Conservation (phyloP, 129 eudicot species). For the Flaveria sonorensis region DNA sequence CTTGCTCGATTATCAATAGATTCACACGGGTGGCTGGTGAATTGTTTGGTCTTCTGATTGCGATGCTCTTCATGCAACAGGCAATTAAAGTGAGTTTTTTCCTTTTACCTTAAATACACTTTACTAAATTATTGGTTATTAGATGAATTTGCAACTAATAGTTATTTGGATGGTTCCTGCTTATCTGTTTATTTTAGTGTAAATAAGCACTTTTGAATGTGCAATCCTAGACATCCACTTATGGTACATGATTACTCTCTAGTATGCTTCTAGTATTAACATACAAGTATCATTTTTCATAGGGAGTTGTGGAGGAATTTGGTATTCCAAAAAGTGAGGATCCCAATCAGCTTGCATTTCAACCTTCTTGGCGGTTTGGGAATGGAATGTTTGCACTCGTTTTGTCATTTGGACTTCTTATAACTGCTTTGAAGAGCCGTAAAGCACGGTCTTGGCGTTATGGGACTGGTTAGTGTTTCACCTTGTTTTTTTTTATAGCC, state of each 20-base stretch:
- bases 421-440: slow-evolving; percentile 85
- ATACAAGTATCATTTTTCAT: slow-evolving; percentile 27
- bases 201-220: no score
- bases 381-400: slow-evolving; percentile 98
- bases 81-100: slow-evolving; percentile 75
- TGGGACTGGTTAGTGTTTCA: slow-evolving; percentile 65
- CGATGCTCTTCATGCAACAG: slow-evolving; percentile 99
- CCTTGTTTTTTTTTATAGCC: slow-evolving; percentile 5
- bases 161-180: no score
- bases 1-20: slow-evolving; percentile 93
- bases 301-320: slow-evolving; percentile 97
- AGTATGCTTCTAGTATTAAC: neutral
- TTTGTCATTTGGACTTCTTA: slow-evolving; percentile 90
- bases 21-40: slow-evolving; percentile 97
- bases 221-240: neutral
- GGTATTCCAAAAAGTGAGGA: slow-evolving; percentile 82
- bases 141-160: slow-evolving; percentile 2
- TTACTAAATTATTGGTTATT: slow-evolving; percentile 8
- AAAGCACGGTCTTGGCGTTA: slow-evolving; percentile 99
- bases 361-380: slow-evolving; percentile 93
- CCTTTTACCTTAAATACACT: neutral
- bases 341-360: slow-evolving; percentile 59
- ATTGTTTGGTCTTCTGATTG: slow-evolving; percentile 90
- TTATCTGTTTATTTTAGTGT: neutral
- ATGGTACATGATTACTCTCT: neutral